Evolutionary conservation across 345 rosid genomes (phyloP).

Genomic region (Hypericum androsaemum): DNA sequence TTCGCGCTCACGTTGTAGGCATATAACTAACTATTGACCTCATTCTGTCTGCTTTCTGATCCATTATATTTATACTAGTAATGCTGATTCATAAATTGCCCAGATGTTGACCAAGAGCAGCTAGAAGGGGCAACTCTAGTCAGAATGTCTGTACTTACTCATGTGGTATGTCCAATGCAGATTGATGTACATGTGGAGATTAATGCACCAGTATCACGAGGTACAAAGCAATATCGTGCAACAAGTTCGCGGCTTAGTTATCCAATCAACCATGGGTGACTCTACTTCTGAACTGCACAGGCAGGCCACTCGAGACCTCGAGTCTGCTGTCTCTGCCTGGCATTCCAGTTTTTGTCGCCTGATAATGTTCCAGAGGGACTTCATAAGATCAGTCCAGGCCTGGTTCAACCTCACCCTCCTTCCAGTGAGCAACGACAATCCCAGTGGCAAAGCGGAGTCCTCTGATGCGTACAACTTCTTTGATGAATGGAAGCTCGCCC

Average conservation of each 20-base stretch:
- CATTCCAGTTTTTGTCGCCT: constrained; percentile 75
- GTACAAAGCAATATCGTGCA: constrained; percentile 80
- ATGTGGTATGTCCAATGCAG: constrained; percentile 27
- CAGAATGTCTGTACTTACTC: too few relatives aligned
- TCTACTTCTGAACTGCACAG: constrained; percentile 85
- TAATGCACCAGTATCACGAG: constrained; percentile 84
- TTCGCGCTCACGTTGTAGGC: too few relatives aligned
- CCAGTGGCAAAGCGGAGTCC: constrained; percentile 25
- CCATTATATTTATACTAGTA: too few relatives aligned
- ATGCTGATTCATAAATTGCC: too few relatives aligned
- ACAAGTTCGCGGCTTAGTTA: constrained; percentile 89
- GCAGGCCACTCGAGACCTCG: constrained; percentile 92
- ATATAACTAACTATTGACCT: too few relatives aligned
- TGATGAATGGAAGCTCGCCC: constrained; percentile 92
- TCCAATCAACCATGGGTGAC: constrained; percentile 58
- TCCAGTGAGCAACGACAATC: constrained; percentile 54
- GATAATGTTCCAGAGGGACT: constrained; percentile 79
- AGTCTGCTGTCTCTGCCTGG: constrained; percentile 78
- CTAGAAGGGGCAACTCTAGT: too few relatives aligned
- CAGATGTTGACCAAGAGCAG: too few relatives aligned
- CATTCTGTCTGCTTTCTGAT: too few relatives aligned
- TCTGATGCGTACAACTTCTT: constrained; percentile 56
- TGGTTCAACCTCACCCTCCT: constrained; percentile 88
- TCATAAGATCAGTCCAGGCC: constrained; percentile 61
- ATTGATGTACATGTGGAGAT: constrained; percentile 93